Percentiles rank a stretch among this genome's conserved stretches.
These are phyloP conservation scores for Pleochaeta shiraiana DNA, from an alignment of 2,329 filamentous ascomycete genomes.

Conservation along the genomic window DNA sequence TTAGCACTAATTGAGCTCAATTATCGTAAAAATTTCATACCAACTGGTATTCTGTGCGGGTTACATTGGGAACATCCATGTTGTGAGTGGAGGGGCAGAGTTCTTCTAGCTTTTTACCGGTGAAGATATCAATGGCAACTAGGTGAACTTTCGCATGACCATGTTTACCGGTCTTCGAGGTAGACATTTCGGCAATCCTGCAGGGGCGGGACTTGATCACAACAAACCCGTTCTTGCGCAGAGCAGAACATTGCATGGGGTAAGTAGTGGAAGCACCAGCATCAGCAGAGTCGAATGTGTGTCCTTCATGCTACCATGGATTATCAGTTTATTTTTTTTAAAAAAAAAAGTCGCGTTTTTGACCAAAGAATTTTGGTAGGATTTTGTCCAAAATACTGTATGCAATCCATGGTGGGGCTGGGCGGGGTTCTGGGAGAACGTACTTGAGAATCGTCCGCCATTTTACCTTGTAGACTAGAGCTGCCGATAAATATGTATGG, in stretches of 20 bases:
- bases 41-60: conserved; percentile 78
- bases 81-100: conserved; percentile 94
- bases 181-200: conserved; percentile 99
- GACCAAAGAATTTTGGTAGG: background rate
- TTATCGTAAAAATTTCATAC: conserved; percentile 32
- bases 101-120: conserved; percentile 98
- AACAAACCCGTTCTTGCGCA: conserved; percentile 98
- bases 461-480: conserved; percentile 22
- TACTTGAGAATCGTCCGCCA: conserved; percentile 29
- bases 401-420: conserved; percentile 12
- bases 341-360: background rate
- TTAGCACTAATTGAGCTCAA: background rate
- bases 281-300: conserved; percentile 73
- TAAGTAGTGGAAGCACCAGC: conserved; percentile 86
- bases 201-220: conserved; percentile 97
- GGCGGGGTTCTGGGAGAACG: conserved; percentile 20
- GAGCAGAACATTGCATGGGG: conserved; percentile 98
- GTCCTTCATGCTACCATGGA: conserved; percentile 15
- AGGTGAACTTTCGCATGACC: conserved; percentile 99
- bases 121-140: conserved; percentile 98
- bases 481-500: background rate
- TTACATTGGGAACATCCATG: conserved; percentile 95
- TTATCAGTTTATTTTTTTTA: background rate
- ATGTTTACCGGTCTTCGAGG: conserved; percentile 99
- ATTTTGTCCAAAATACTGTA: background rate